These are phyloP conservation scores for Lunasporangiospora selenospora DNA, from an alignment of 192 early-diverging fungal genomes.

Conservation along the genomic window DNA sequence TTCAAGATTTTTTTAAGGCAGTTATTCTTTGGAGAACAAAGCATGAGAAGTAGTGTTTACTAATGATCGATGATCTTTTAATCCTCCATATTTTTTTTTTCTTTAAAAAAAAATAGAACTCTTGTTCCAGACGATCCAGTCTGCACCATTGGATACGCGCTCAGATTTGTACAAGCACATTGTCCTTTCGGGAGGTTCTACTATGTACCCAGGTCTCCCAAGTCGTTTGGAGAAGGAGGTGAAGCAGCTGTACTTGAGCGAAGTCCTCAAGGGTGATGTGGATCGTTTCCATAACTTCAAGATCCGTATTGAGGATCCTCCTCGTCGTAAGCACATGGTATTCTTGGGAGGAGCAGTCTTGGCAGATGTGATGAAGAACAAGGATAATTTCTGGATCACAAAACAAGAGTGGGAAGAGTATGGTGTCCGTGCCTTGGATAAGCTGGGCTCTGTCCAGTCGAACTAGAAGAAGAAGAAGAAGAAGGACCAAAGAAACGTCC, in stretches of 20 bases:
- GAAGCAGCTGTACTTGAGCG: constrained; percentile 93
- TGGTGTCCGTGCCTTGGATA: constrained; percentile 77
- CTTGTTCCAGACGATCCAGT: constrained; percentile 91
- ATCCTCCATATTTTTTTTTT: neutral
- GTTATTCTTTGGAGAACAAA: too few species aligned
- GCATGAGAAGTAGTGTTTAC: too few species aligned
- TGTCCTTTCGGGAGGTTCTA: constrained; percentile 96
- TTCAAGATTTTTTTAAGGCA: too few species aligned
- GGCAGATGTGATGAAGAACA: constrained; percentile 94
- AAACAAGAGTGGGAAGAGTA: constrained; percentile 95
- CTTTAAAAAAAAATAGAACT: constrained; percentile 66
- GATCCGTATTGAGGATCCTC: constrained; percentile 97
- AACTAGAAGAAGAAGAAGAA: neutral
- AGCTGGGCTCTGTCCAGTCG: constrained; percentile 47
- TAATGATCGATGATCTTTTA: too few species aligned
- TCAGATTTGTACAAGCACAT: constrained; percentile 97
- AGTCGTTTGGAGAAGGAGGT: constrained; percentile 98
- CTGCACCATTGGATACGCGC: constrained; percentile 91
- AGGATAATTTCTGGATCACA: constrained; percentile 89
- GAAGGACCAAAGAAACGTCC: too few species aligned
- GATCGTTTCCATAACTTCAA: constrained; percentile 95
- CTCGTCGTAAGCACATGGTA: constrained; percentile 97
- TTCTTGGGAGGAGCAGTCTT: constrained; percentile 97
- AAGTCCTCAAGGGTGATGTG: constrained; percentile 86
- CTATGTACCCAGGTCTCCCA: constrained; percentile 99